phyloP scores from a whole-genome alignment of 768 basidiomycete genomes.

The Sistotremastrum niveocremeum region DNA sequence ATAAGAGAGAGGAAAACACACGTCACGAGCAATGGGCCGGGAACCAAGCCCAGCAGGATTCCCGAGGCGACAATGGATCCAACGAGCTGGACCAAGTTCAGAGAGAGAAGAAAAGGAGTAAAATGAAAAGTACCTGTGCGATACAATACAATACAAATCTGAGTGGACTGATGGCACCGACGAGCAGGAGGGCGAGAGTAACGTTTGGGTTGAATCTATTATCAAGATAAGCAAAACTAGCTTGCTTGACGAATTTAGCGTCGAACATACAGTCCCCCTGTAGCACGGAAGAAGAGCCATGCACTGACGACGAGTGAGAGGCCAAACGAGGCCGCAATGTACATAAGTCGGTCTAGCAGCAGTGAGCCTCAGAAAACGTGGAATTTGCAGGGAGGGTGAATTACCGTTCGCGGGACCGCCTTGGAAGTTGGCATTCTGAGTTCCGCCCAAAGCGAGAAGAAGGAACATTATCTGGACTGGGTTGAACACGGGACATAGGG shows the following conservation, averaged over 20 bases:
- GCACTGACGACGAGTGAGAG: slow-evolving; percentile 47
- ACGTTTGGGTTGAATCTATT: slow-evolving; percentile 45
- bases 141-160: slow-evolving; percentile 46
- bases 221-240: too few relatives aligned
- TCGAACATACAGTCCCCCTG: slow-evolving; percentile 31
- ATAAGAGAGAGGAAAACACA: slow-evolving; percentile 16
- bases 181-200: slow-evolving; percentile 42
- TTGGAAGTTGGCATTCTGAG: slow-evolving; percentile 32
- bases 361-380: too few relatives aligned
- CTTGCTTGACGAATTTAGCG: too few relatives aligned
- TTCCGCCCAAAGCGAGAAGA: slow-evolving; percentile 47
- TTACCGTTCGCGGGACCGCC: too few relatives aligned
- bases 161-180: slow-evolving; percentile 39
- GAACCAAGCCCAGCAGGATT: slow-evolving; percentile 39
- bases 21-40: slow-evolving; percentile 42
- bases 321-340: slow-evolving; percentile 48
- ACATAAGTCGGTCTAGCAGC: slow-evolving; percentile 19
- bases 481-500: too few relatives aligned
- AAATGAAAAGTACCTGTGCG: slow-evolving; percentile 27
- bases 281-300: slow-evolving; percentile 55
- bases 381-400: too few relatives aligned
- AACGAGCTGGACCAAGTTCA: slow-evolving; percentile 17
- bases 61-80: slow-evolving; percentile 50
- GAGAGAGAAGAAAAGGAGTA: not conserved
- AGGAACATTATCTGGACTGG: slow-evolving; percentile 32